Evolutionary conservation across 2,329 filamentous ascomycete species (phyloP), one percentile per base, ranked within the genome.

Genomic region (Fusarium nygamai): DNA sequence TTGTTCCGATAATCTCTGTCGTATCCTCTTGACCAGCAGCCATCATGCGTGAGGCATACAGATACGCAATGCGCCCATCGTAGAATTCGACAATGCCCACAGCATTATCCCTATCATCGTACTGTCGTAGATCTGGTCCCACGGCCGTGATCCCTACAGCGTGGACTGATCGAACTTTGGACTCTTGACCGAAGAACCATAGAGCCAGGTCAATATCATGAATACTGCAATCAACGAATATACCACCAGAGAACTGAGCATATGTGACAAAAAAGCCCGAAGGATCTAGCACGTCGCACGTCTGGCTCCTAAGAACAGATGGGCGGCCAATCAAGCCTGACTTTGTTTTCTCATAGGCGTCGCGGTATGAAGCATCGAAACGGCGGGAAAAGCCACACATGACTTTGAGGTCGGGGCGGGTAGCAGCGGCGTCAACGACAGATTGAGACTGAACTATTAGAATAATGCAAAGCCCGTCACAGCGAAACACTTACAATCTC

Each of bases 211-310:
- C 78, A 14, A 93, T 92, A 78, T 93, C 91, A 82, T 93, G 91
- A 78, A 93, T 89, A 57, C 88, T 89, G 82, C 89, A 91, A 83
- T 93, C 91, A 57, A 93, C 91, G 74, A 93, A 93, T 78, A 92
- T 92, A n/a, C 91, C 91, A 50, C 91, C 91, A 5, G 85, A 88
- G 82, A 88, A 90, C 69, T 90, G 84, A 11, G 91, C 89, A 80
- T 92, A 93, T 29, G 87, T 85, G 54, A 93, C 90, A 80, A 92
- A 93, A 84, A 92, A 93, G 51, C 91, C 91, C 0, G 85, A 86
- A 0, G 90, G 88, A 67, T 92, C 90, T 64, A 89, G 86, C 79
- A 90, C 91, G 82, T 93, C 91, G 81, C 90, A 92, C 1, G 91
- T 93, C 81, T 93, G 91, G 51, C 86, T 89, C 73, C 90, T 89